Evolutionary conservation across 345 rosid species (phyloP).

Genomic region (Syzygium oleosum): DNA sequence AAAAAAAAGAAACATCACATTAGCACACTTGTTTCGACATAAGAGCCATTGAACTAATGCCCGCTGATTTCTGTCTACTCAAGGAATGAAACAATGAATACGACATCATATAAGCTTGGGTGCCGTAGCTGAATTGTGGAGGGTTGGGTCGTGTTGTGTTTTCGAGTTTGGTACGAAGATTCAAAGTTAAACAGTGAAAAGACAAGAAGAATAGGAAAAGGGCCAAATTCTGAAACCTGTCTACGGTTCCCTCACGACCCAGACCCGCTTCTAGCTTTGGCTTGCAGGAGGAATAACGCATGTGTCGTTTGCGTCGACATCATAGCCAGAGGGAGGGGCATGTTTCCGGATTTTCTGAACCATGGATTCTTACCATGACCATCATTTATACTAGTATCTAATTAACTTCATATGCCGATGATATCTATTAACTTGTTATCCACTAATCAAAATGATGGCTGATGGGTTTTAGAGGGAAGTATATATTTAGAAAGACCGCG

Average conservation of each 20-base stretch:
- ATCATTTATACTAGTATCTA: background rate
- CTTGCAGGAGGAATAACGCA: background rate
- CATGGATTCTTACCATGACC: background rate
- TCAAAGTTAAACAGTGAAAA: conserved; percentile 43
- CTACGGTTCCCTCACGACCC: background rate
- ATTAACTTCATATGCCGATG: background rate
- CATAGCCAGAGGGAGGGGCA: background rate
- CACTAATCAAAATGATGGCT: background rate
- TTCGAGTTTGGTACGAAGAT: conserved; percentile 13
- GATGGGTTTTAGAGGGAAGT: background rate
- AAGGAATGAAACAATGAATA: background rate
- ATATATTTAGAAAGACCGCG: background rate
- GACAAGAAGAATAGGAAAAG: background rate
- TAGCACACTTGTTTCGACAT: background rate
- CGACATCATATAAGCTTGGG: background rate
- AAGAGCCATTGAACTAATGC: background rate
- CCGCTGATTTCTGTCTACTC: background rate
- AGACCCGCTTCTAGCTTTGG: background rate
- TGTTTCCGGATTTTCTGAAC: background rate
- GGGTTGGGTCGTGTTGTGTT: background rate
- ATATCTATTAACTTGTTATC: background rate
- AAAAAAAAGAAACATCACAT: background rate
- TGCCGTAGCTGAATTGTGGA: background rate
- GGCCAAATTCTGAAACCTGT: background rate
- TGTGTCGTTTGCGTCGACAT: background rate